phyloP scores from a whole-genome alignment of 768 basidiomycete species.

The Mycena rebaudengoi region DNA sequence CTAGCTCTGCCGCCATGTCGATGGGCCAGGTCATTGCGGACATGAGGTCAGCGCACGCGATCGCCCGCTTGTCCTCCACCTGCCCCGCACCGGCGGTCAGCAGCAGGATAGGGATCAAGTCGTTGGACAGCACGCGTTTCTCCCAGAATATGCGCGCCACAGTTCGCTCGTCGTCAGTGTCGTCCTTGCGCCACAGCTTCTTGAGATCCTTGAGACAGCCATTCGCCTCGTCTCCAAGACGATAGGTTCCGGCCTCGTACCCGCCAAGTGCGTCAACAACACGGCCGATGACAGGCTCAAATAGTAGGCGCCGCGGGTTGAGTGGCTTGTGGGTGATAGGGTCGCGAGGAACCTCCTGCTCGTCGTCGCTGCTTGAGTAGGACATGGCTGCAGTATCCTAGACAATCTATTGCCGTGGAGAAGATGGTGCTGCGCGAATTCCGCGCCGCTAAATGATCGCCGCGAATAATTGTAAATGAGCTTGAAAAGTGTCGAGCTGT shows the following conservation, averaged over 20 bases:
- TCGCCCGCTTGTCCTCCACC: slow-evolving; percentile 84
- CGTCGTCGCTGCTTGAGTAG: slow-evolving; percentile 20
- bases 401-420: too few relatives aligned
- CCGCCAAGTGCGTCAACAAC: slow-evolving; percentile 88
- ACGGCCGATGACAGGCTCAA: slow-evolving; percentile 73
- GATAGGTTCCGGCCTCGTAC: slow-evolving; percentile 69
- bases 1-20: slow-evolving; percentile 92
- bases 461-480: too few relatives aligned
- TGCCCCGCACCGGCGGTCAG: slow-evolving; percentile 80
- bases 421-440: too few relatives aligned
- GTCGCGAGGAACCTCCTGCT: slow-evolving; percentile 20
- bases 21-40: slow-evolving; percentile 99
- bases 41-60: slow-evolving; percentile 88
- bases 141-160: slow-evolving; percentile 94
- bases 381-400: too few relatives aligned
- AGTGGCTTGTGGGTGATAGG: slow-evolving; percentile 15
- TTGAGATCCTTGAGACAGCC: slow-evolving; percentile 95
- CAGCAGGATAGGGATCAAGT: slow-evolving; percentile 86
- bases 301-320: slow-evolving; percentile 51
- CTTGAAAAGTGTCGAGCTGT: too few relatives aligned
- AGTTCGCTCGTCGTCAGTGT: slow-evolving; percentile 95
- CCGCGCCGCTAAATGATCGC: too few relatives aligned
- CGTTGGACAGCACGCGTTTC: slow-evolving; percentile 85
- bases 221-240: slow-evolving; percentile 81
- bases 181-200: slow-evolving; percentile 95